These are phyloP conservation scores for Lotus japonicus DNA, from an alignment of 306 rosid species.

Conservation along the genomic window DNA sequence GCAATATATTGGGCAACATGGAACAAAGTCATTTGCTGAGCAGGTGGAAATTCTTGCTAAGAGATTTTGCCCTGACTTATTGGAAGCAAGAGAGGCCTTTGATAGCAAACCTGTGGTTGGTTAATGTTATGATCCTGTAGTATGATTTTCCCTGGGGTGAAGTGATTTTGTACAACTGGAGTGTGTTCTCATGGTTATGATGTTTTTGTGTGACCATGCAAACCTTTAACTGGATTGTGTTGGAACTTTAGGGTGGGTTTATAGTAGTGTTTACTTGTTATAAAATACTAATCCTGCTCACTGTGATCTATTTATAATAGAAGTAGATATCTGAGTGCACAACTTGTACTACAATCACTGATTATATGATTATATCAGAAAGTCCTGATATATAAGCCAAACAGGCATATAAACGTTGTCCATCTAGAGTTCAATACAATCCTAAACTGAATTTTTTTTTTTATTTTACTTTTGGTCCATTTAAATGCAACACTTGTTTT, in stretches of 20 bases:
- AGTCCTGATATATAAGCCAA: background rate
- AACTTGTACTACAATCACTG: background rate
- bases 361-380: background rate
- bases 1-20: slow-evolving; percentile 51
- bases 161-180: background rate
- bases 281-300: background rate
- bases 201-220: background rate
- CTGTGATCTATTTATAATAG: too few relatives aligned
- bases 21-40: slow-evolving; percentile 52
- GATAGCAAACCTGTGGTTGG: slow-evolving; percentile 39
- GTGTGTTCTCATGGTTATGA: too few relatives aligned
- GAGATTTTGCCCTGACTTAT: slow-evolving; percentile 45
- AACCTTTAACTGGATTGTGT: background rate
- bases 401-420: background rate
- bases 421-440: background rate
- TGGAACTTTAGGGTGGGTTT: too few relatives aligned
- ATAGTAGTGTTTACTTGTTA: too few relatives aligned
- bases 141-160: too few relatives aligned
- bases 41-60: slow-evolving; percentile 63
- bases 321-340: too few relatives aligned
- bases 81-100: slow-evolving; percentile 55
- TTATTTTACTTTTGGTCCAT: too few relatives aligned
- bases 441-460: too few relatives aligned
- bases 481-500: too few relatives aligned
- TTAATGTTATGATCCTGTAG: background rate